Base-by-base conservation (phyloP, 2,329 filamentous ascomycete genomes). In the Cercospora citrullina region DNA sequence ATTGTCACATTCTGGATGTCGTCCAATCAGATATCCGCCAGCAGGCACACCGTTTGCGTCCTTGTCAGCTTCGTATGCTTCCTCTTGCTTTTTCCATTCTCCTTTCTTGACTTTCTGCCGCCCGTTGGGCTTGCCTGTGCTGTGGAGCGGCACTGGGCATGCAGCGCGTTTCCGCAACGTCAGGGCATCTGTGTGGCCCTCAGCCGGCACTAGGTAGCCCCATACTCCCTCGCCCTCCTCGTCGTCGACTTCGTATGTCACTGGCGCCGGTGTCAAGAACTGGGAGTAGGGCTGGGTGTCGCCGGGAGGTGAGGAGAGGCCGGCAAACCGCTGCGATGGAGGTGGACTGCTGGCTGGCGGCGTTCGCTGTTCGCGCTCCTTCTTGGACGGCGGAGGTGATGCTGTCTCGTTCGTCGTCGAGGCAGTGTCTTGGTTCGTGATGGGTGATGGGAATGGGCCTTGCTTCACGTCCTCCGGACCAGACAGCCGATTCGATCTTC, bases 201-300 rank as follows among this genome's bases (percentile, higher is more conserved):
- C 90, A 26, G 97, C 82, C 1, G 94, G 93, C 64, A 97, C 87
- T 5, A 99, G 84, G 76, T 98, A 99, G 12, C 96, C 96, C 95
- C 95, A 99, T 1, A 98, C 93, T 8, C 93, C 93, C 78, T 96
- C 91, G 57, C 87, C 86, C 67, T 87, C 87, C 80, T 97, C 93
- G 77, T 97, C 91, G 70, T 94, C 87, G 4, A 96, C 91, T 66
- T 96, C 93, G 71, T 94, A 91, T 10, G 89, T 89, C 58, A 94
- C 73, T 8, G 75, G 86, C 30, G 92, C 87, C 2, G 91, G 89
- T 72, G 92, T 89, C 42, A 92, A 81, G 75, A 91, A 91, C 80
- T 99, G 95, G 7, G 92, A 94, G 69, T 93, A 89, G 0, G 89
- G 85, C 77, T 94, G 91, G 5, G 67, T 68, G 75, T 93, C 92